Evolutionary conservation across 1,284 basidiomycete species (phyloP), one percentile per base, ranked within the genome.

Genomic region (Rhodotorula sp.): DNA sequence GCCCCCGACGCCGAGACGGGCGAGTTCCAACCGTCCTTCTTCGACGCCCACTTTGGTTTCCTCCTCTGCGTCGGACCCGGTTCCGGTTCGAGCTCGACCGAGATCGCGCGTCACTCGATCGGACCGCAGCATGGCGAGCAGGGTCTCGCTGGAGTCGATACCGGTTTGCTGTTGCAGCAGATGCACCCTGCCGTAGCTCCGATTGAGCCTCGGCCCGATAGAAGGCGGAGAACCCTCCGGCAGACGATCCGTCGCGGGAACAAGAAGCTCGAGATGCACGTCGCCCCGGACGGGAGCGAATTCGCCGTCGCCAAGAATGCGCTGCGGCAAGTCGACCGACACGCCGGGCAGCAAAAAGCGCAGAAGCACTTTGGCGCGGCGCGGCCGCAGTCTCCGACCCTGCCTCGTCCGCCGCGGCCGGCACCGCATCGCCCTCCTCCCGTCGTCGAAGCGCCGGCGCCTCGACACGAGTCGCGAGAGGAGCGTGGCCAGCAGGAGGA

Each of bases 41-140:
- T 45, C 48, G 68, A 72, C 64, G 52, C 60, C 28, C 71, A 72
- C 61, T 75, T 60, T 31, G 73, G 70, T 6, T 72, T 72, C 71
- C 66, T 70, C 45, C 70, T 75, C 56, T 75, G 73, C 66, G 71
- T 75, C 60, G 73, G 73, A 0, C 73, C 73, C 10, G 73, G 71
- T 10, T 57, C 61, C 4, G 23, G 58, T 3, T 68, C 66, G 5
- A 56, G 64, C 14, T 72, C 71, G 52, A 26, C 67, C 57, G 64
- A 66, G 18, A 50, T 73, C 23, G 28, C 45, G 7, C 47, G 68
- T 8, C 74, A 75, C 34, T 67, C 70, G 54, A 75, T 73, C 47
- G 54, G 54, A 15, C 54, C 54, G 0, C 6, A n/a, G 7, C 26
- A 55, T 14, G 54, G 54, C 54, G 54, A 55, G 28, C 23, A 16